Evolutionary conservation across 345 rosid species (phyloP), one percentile per base, ranked within the genome.

Genomic region (Arabidopsis arenosa): DNA sequence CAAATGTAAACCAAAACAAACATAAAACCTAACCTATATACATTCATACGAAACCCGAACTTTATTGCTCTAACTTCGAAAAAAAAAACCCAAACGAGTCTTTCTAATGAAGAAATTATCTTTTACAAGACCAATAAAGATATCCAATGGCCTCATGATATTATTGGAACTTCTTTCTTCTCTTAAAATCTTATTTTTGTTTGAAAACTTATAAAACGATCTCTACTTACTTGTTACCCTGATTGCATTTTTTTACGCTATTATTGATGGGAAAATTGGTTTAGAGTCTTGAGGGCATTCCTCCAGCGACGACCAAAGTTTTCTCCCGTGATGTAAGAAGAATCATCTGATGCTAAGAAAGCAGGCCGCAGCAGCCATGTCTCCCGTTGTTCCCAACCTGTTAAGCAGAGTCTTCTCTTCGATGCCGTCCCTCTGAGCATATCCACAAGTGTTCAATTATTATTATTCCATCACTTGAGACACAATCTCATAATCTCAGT

Each of bases 271-370:
- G 62, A 44, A n/a, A 36, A 9, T 2, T 56, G 68, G 18, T 45
- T 78, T 85, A 92, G 23, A 93, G 89, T 76, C 96, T 84, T 14
- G 96, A 89, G 5, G 94, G 88, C 79, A 84, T 82, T 41, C 94
- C 96, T 57, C 98, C 94, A 0, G 93, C 94, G 11, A 92, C 94
- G 32, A 89, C 93, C 57, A 92, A 52, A 64, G 88, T 89, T 79
- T n/a, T 90, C 97, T 61, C 94, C 93, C 0, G 97, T 92, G 53
- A 90, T 81, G 73, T 86, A 90, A 39, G 85, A 83, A 66, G 94
- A 89, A 56, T 92, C 96, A 43, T 90, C 89, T 6, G 94, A 92
- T 60, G 93, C 96, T 79, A 87, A 84, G 82, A 90, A 90, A 72
- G 94, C 96, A 0, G n/a, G 84, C 72, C 0, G 89, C 93, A 6